These are phyloP conservation scores for Suillus sp. DNA, from an alignment of 768 basidiomycete genomes.

Conservation along the genomic window DNA sequence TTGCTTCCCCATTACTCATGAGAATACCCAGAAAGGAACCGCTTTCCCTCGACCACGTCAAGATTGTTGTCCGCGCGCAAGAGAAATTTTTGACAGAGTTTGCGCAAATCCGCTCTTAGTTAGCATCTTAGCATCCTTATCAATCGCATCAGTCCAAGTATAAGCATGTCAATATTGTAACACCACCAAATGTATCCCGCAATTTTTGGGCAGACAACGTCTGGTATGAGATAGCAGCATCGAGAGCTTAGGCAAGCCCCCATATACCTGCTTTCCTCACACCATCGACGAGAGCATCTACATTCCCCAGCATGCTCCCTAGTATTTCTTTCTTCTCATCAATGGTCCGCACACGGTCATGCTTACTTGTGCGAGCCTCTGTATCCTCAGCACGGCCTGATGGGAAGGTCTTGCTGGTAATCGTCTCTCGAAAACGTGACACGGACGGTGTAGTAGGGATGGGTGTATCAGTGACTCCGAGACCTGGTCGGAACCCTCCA, in stretches of 20 bases:
- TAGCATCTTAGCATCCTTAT: neutral
- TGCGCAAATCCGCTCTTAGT: slow-evolving; percentile 8
- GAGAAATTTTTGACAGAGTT: slow-evolving; percentile 31
- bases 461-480: slow-evolving; percentile 32
- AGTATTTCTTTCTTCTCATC: slow-evolving; percentile 84
- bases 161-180: slow-evolving; percentile 4
- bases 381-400: slow-evolving; percentile 6
- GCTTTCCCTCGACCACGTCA: slow-evolving; percentile 23
- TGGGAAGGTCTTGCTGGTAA: slow-evolving; percentile 1
- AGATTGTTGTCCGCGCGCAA: slow-evolving; percentile 25
- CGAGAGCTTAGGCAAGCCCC: slow-evolving; percentile 57
- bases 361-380: slow-evolving; percentile 21
- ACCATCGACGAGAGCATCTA: slow-evolving; percentile 87
- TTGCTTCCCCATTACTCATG: neutral
- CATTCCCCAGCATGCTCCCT: slow-evolving; percentile 85
- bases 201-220: neutral
- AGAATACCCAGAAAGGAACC: slow-evolving; percentile 16
- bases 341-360: slow-evolving; percentile 50
- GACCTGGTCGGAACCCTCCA: slow-evolving; percentile 28
- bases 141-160: neutral
- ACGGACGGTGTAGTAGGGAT: slow-evolving; percentile 9
- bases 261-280: slow-evolving; percentile 86
- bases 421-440: slow-evolving; percentile 15
- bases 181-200: slow-evolving; percentile 2
- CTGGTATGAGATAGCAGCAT: neutral